Percentiles rank a stretch among this genome's conserved stretches.
These are phyloP conservation scores for Dactylellina cionopaga DNA, from an alignment of 2,329 filamentous ascomycete species.

Conservation along the genomic window DNA sequence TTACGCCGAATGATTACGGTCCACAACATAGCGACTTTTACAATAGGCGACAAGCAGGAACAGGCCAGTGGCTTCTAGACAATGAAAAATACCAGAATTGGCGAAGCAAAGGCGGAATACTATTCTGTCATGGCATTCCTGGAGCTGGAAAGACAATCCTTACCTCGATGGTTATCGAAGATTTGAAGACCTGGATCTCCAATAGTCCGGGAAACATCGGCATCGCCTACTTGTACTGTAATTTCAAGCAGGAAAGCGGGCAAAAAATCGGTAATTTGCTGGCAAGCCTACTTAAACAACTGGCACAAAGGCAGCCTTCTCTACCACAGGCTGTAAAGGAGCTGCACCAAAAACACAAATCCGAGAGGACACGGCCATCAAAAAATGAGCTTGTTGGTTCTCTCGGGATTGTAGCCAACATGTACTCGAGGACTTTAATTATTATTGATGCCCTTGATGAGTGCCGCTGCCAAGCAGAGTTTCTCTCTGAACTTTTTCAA, in stretches of 20 bases:
- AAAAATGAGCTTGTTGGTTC: neutral
- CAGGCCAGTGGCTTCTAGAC: slow-evolving; percentile 62
- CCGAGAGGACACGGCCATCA: neutral
- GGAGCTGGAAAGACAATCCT: slow-evolving; percentile 66
- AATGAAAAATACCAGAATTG: slow-evolving; percentile 58
- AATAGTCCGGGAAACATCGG: slow-evolving; percentile 55
- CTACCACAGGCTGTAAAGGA: slow-evolving; percentile 57
- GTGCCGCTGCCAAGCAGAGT: neutral
- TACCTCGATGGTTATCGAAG: slow-evolving; percentile 62
- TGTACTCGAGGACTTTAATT: slow-evolving; percentile 13
- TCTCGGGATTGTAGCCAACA: neutral
- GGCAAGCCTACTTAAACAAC: slow-evolving; percentile 60
- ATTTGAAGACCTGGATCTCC: slow-evolving; percentile 58
- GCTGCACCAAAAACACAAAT: slow-evolving; percentile 57
- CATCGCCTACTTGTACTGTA: slow-evolving; percentile 65
- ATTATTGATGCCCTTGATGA: slow-evolving; percentile 41
- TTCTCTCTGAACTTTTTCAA: neutral
- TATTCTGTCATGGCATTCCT: slow-evolving; percentile 65
- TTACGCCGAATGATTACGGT: neutral
- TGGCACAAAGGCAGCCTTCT: slow-evolving; percentile 55
- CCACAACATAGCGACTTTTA: neutral
- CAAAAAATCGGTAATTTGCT: slow-evolving; percentile 60
- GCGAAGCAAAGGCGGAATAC: neutral
- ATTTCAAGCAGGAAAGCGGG: slow-evolving; percentile 61
- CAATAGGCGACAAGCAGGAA: neutral